A percentile compares a stretch with the other conserved stretches of the same genome.
Conservation (phyloP, 495 filamentous ascomycete genomes). For the Bacidia rubella region DNA sequence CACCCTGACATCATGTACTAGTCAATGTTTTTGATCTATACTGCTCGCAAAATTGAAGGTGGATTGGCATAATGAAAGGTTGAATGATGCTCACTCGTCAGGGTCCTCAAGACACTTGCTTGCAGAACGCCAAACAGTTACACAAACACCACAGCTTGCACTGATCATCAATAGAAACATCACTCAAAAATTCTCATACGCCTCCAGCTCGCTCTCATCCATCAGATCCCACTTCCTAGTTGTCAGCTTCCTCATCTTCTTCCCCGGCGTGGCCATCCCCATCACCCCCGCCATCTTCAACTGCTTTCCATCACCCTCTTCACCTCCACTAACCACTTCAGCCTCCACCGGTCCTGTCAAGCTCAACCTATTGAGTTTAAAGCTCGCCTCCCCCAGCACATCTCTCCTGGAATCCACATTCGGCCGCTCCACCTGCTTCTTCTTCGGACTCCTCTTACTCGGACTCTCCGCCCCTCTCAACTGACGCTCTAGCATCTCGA, state of each 20-base stretch:
- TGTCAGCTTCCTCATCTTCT: slow-evolving; percentile 40
- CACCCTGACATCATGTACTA: too few species aligned
- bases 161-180: background rate
- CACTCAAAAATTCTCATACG: slow-evolving; percentile 11
- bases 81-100: too few species aligned
- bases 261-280: slow-evolving; percentile 8
- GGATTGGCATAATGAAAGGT: too few species aligned
- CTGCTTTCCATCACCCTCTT: slow-evolving; percentile 1
- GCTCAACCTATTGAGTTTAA: slow-evolving; percentile 27
- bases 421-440: background rate
- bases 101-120: background rate
- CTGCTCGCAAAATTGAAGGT: too few species aligned
- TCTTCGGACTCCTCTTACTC: slow-evolving; percentile 16
- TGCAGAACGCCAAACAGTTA: background rate
- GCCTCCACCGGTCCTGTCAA: slow-evolving; percentile 5
- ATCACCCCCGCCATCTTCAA: slow-evolving; percentile 3
- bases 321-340: background rate
- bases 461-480: slow-evolving; percentile 33
- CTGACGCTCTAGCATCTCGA: slow-evolving; percentile 36
- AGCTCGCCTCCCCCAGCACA: slow-evolving; percentile 31
- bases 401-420: slow-evolving; percentile 19
- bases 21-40: too few species aligned
- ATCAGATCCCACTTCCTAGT: slow-evolving; percentile 43
- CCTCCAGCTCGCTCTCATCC: slow-evolving; percentile 34
- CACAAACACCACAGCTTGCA: background rate